Evolutionary conservation across 2,329 filamentous ascomycete species (phyloP).

Genomic region (Didymella glomerata): DNA sequence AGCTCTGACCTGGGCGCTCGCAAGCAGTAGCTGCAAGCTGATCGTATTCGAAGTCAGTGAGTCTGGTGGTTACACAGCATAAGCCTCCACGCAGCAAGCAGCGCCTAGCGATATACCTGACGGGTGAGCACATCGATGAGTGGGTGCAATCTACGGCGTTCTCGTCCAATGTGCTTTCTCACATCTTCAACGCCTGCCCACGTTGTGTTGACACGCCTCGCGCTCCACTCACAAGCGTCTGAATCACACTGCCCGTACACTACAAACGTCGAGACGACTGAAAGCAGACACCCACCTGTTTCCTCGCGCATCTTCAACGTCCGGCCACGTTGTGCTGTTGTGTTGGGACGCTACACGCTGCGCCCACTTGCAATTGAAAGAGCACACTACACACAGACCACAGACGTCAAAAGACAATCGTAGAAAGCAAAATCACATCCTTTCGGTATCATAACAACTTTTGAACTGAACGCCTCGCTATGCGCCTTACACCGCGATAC

Average conservation of each 20-base stretch:
- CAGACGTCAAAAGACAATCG: not conserved
- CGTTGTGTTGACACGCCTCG: constrained; percentile 5
- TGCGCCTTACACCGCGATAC: not conserved
- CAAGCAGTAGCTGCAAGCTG: not conserved
- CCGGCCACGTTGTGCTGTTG: too few species aligned
- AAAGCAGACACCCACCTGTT: too few species aligned
- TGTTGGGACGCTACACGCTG: too few species aligned
- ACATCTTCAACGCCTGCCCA: constrained; percentile 4
- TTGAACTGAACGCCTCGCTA: constrained; percentile 22
- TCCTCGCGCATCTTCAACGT: too few species aligned
- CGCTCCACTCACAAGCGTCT: not conserved
- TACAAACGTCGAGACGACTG: too few species aligned
- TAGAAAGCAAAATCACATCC: not conserved
- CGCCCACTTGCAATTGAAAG: too few species aligned
- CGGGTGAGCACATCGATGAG: not conserved
- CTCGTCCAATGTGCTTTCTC: constrained; percentile 10
- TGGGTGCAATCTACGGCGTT: constrained; percentile 5
- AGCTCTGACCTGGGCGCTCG: not conserved
- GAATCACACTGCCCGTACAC: not conserved
- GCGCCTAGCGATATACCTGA: not conserved
- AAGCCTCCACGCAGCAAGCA: not conserved
- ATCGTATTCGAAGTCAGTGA: not conserved
- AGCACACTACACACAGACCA: not conserved
- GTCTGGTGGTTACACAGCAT: not conserved
- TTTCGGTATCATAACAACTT: constrained; percentile 13